These are phyloP conservation scores for Coemansia sp. DNA, from an alignment of 192 early-diverging fungal species.

Conservation along the genomic window DNA sequence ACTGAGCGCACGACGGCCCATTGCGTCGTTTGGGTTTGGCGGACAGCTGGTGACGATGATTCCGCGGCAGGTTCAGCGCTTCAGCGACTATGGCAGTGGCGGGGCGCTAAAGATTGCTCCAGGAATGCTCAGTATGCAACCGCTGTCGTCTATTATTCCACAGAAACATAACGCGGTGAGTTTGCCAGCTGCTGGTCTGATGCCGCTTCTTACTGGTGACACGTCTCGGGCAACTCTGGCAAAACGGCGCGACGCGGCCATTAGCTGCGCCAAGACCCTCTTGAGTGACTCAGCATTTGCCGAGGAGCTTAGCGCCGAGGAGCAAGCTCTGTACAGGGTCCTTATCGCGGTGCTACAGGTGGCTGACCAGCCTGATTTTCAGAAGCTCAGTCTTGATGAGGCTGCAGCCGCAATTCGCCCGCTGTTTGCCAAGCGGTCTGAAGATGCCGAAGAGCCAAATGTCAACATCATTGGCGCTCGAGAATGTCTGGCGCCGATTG, in stretches of 20 bases:
- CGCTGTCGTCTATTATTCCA: slow-evolving; percentile 50
- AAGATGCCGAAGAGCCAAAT: not conserved
- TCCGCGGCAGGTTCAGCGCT: slow-evolving; percentile 60
- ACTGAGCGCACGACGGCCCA: slow-evolving; percentile 44
- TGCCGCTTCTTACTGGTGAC: slow-evolving; percentile 63
- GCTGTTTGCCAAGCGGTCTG: slow-evolving; percentile 44
- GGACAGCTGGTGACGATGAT: slow-evolving; percentile 67
- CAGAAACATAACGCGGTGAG: not conserved
- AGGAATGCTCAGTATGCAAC: slow-evolving; percentile 54
- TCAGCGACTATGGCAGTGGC: slow-evolving; percentile 42
- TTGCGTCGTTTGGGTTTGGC: slow-evolving; percentile 75
- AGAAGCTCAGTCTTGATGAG: slow-evolving; percentile 6
- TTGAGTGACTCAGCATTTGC: slow-evolving; percentile 5
- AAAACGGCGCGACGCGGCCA: slow-evolving; percentile 39
- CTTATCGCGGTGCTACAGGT: slow-evolving; percentile 23
- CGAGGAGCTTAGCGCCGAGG: slow-evolving; percentile 9
- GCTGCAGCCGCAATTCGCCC: slow-evolving; percentile 55
- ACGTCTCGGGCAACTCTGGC: slow-evolving; percentile 62
- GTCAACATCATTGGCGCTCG: not conserved
- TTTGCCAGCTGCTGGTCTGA: slow-evolving; percentile 16
- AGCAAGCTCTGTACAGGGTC: slow-evolving; percentile 28
- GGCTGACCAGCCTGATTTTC: slow-evolving; percentile 18
- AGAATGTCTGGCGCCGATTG: slow-evolving; percentile 5
- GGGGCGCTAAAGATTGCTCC: slow-evolving; percentile 50
- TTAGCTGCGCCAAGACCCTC: slow-evolving; percentile 25